Base-by-base conservation (phyloP, 192 early-diverging fungal species). In the Mortierella antarctica region DNA sequence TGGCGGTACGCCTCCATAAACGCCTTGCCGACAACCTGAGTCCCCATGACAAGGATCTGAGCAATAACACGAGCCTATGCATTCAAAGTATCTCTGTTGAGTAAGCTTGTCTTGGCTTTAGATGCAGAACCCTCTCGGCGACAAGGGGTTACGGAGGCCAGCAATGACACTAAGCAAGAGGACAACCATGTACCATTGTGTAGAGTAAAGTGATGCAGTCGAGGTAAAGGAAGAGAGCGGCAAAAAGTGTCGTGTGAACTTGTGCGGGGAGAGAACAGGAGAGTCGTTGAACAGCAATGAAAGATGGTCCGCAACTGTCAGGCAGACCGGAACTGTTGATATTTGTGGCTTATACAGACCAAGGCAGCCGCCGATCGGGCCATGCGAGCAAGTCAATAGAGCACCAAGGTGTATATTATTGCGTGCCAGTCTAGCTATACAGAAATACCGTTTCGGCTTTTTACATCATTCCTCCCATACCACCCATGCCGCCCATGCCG, bases 1-100 rank as follows among this genome's bases (percentile, higher is more conserved):
- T 96, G 92, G 60, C 92, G 92, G 83, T 96, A 99, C 31, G 97
- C 97, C 61, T 95, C 97, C 63, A 95, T 89, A 80, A 97, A 96
- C 50, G 97, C 97, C 74, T 93, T 90, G 41, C 94, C 95, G 49
- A 96, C 84, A 82, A 99, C 93, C 68, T 92, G 91, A 8, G 91
- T 84, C 55, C 95, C 94, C 57, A 89, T 88, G n/a, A 92, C 73
- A 46, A 95, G 67, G 74, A 95, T 88, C 83, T 95, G 93, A 57
- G 90, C 89, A 76, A 95, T 87, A 31, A 93, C 80, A 74, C 88
- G 86, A 41, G 93, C 89, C 83, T 92, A 89, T 45, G 15, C 5
- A 41, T 39, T n/a, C 31, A 64, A 31, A 31, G 31, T 56, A n/a
- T 21, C 9, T 56, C 13, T 11, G 18, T 9, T 11, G n/a, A 21